phyloP scores from a whole-genome alignment of 2,329 filamentous ascomycete species.

The Aspergillus neotritici region DNA sequence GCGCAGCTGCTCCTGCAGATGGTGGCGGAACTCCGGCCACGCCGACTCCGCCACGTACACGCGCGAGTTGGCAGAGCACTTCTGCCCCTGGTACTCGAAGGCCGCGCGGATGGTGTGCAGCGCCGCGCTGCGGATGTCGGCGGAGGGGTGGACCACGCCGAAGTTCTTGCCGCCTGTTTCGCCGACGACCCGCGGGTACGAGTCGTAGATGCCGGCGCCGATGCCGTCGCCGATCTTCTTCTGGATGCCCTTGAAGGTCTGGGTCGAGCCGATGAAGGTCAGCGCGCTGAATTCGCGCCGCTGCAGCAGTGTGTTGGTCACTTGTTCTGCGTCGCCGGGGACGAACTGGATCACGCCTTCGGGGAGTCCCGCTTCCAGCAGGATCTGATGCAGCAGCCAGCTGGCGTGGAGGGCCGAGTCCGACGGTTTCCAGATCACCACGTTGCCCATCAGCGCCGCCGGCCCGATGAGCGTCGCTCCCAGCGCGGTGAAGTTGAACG shows the following conservation, averaged over 20 bases:
- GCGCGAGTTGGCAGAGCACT: conserved; percentile 79
- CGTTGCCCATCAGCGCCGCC: conserved; percentile 84
- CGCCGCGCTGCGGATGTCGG: conserved; percentile 70
- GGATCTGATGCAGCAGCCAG: conserved; percentile 81
- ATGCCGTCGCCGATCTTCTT: conserved; percentile 77
- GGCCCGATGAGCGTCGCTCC: conserved; percentile 79
- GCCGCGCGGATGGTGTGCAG: conserved; percentile 77
- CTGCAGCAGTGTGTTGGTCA: conserved; percentile 68
- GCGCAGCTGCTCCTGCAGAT: conserved; percentile 60
- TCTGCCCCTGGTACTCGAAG: conserved; percentile 87
- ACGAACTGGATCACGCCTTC: conserved; percentile 87
- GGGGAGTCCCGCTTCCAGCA: conserved; percentile 83
- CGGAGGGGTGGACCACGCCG: conserved; percentile 71
- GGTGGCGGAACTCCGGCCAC: conserved; percentile 63
- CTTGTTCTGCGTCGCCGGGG: conserved; percentile 75
- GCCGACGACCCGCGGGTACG: conserved; percentile 81
- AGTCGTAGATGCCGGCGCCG: conserved; percentile 70
- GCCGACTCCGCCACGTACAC: conserved; percentile 69
- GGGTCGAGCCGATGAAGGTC: conserved; percentile 89
- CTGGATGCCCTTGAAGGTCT: conserved; percentile 82
- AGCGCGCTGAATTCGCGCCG: conserved; percentile 79
- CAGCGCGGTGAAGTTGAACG: conserved; percentile 96
- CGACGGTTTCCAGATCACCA: conserved; percentile 92
- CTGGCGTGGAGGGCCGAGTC: conserved; percentile 78
- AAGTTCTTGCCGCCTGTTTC: conserved; percentile 94